Conservation (phyloP, 2,329 filamentous ascomycete species). For the Pseudofabraea citricarpa region DNA sequence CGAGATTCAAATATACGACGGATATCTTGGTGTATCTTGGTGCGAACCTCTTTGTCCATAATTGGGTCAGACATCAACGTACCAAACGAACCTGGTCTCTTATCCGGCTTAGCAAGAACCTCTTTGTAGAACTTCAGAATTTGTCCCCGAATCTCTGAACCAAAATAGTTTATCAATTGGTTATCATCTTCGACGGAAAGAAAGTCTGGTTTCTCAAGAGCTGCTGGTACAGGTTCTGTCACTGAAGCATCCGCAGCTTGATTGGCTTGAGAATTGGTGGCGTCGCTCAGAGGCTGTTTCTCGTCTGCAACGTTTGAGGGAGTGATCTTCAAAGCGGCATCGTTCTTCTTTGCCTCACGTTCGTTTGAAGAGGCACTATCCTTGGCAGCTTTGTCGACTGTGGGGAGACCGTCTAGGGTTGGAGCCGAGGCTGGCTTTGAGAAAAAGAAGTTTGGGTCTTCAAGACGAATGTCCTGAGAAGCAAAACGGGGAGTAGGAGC, state of each 20-base stretch:
- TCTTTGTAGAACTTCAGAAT: constrained; percentile 51
- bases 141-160: constrained; percentile 39
- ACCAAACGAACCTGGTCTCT: constrained; percentile 51
- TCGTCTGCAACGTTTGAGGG: no score
- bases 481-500: neutral
- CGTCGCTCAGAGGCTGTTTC: no score
- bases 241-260: no score
- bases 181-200: constrained; percentile 39
- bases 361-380: no score
- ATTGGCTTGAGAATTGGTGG: neutral
- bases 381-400: no score
- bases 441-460: neutral
- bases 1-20: constrained; percentile 59
- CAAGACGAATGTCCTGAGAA: neutral
- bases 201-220: constrained; percentile 16
- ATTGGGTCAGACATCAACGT: constrained; percentile 48
- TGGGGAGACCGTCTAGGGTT: neutral
- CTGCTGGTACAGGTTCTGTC: neutral
- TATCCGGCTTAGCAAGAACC: constrained; percentile 46
- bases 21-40: constrained; percentile 51
- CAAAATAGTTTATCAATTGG: constrained; percentile 43
- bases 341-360: neutral
- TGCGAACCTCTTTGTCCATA: constrained; percentile 55
- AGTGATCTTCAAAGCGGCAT: neutral
- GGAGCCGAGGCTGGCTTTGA: neutral